Base-by-base conservation (phyloP, 2,329 filamentous ascomycete species). In the Botryotinia narcissicola region DNA sequence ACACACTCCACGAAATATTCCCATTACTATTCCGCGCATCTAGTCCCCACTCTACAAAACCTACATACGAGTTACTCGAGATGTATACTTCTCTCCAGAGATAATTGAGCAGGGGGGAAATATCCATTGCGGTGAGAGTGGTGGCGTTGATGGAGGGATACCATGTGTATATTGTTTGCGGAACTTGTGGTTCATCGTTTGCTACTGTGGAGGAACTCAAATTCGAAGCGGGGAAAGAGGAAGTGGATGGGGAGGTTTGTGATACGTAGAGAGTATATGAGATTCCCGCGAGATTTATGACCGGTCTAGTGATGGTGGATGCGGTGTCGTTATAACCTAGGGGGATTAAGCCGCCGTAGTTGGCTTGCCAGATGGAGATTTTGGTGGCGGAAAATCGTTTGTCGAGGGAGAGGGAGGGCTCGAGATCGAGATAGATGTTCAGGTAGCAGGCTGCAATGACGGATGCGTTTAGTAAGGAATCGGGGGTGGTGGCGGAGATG, bases 121-220 rank as follows among this genome's bases (percentile, higher is more conserved):
- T 40, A 40, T 68, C 62, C 51, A 68, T 59, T 22, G 71, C 71
- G 1, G 62, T 60, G 6, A 59, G 29, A 0, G 40, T 35, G 4
- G 51, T n/a, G 14, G n/a, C 18, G 16, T 72, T 60, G 6, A 18
- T 5, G n/a, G 46, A 40, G 9, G 62, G 62, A 8, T 29, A 60
- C 71, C 71, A 68, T n/a, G 71, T 48, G 32, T 72, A 68, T 20
- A 72, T 29, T 0, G 62, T 60, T 51, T 72, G 71, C 1, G 64
- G 64, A 14, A 54, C 46, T 16, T 20, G 46, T 0, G 48, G 48
- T 3, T 54, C 12, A 7, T 54, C 48, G 12, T 54, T 20, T 54
- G 14, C 48, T 6, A 10, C 12, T 54, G 48, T 42, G 1, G 22
- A 40, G 22, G 25, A n/a, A 42, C 18, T 57, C 6, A 35, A 40